A percentile compares a stretch with the other conserved stretches of the same genome.
Conservation (phyloP, 2,329 filamentous ascomycete genomes). For the Alternaria ethzedia region DNA sequence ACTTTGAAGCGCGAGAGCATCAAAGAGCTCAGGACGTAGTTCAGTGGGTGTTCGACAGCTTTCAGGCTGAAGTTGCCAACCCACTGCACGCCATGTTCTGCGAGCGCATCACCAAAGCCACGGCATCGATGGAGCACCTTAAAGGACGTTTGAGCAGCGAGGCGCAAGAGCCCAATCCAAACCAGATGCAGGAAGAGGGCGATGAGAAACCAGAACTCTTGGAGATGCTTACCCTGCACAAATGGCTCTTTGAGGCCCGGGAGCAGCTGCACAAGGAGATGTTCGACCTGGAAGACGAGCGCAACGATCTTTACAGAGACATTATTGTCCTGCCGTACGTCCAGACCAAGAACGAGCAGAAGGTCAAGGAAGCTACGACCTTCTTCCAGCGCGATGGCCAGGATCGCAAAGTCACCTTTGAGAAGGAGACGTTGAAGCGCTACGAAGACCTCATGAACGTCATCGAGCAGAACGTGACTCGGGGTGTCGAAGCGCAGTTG, state of each 20-base stretch:
- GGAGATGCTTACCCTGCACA: slow-evolving; percentile 91
- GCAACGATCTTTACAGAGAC: slow-evolving; percentile 84
- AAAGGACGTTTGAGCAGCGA: slow-evolving; percentile 75
- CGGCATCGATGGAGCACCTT: slow-evolving; percentile 78
- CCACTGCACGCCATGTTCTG: slow-evolving; percentile 83
- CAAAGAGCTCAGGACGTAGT: slow-evolving; percentile 73
- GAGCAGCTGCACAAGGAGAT: slow-evolving; percentile 84
- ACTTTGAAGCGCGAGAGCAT: slow-evolving; percentile 73
- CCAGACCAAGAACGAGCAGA: slow-evolving; percentile 74
- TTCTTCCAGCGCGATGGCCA: slow-evolving; percentile 84
- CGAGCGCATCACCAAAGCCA: slow-evolving; percentile 74
- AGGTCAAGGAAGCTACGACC: slow-evolving; percentile 75
- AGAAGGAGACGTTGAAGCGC: slow-evolving; percentile 74
- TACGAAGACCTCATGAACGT: slow-evolving; percentile 78
- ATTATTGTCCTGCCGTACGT: slow-evolving; percentile 84
- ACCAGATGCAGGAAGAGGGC: slow-evolving; percentile 90
- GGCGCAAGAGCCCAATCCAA: slow-evolving; percentile 71
- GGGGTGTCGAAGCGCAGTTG: slow-evolving; percentile 88
- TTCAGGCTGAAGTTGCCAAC: slow-evolving; percentile 81
- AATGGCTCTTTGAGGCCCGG: slow-evolving; percentile 96
- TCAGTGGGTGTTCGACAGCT: slow-evolving; percentile 82
- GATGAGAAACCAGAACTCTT: slow-evolving; percentile 93
- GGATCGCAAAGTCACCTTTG: slow-evolving; percentile 73
- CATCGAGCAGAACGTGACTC: slow-evolving; percentile 82
- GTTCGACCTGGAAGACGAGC: slow-evolving; percentile 82